Evolutionary conservation across 148 eudicot species (phyloP).

Genomic region (Camellia lanceoleosa): DNA sequence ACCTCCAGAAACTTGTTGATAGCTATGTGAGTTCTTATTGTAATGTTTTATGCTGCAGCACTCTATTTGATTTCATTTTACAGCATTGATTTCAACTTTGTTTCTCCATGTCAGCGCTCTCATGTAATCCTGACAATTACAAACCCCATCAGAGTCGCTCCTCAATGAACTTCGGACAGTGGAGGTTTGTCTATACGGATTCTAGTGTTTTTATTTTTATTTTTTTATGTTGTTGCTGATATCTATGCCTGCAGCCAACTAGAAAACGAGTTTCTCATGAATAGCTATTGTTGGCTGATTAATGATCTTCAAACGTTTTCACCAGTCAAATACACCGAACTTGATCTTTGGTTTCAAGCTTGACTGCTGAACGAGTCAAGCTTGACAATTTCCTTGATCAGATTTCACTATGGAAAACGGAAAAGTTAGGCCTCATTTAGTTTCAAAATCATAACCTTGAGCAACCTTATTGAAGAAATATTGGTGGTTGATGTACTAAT

Average conservation of each 20-base stretch:
- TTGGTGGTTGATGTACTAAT: too few relatives aligned
- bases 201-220: not conserved
- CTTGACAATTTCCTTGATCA: not conserved
- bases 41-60: conserved; percentile 1
- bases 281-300: not conserved
- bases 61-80: not conserved
- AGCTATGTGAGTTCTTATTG: conserved; percentile 58
- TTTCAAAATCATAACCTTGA: not conserved
- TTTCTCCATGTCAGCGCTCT: conserved; percentile 60
- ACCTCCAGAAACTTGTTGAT: conserved; percentile 87
- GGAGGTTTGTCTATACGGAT: conserved; percentile 58
- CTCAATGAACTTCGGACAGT: conserved; percentile 88
- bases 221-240: not conserved
- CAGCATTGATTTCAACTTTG: not conserved
- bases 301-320: not conserved
- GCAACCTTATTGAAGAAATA: not conserved
- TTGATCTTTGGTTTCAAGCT: not conserved
- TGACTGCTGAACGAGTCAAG: not conserved
- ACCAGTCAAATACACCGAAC: not conserved
- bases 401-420: not conserved
- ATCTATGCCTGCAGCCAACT: not conserved
- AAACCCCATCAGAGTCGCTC: conserved; percentile 89
- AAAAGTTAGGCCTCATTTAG: not conserved
- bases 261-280: not conserved
- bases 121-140: conserved; percentile 73